Percentiles rank a stretch among this genome's conserved stretches.
These are phyloP conservation scores for Phyllostachys edulis DNA, from an alignment of 176 grass and related monocot species.

Conservation along the genomic window DNA sequence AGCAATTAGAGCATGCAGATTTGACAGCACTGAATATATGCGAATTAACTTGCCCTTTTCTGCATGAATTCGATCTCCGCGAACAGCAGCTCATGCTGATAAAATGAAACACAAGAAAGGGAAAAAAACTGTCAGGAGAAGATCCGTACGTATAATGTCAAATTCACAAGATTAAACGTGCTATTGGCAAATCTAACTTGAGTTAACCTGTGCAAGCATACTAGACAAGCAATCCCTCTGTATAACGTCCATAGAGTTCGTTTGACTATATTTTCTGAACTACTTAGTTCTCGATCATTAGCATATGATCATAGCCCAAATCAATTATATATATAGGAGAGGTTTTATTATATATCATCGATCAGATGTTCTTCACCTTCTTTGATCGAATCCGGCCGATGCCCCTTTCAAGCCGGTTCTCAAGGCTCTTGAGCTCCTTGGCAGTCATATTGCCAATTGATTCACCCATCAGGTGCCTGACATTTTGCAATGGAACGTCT, in stretches of 20 bases:
- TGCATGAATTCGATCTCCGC: constrained; percentile 65
- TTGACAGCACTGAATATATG: not conserved
- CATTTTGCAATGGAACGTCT: not conserved
- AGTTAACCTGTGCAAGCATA: not conserved
- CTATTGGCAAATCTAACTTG: not conserved
- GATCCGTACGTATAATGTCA: not conserved
- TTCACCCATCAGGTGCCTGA: constrained; percentile 73
- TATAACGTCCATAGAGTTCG: not conserved
- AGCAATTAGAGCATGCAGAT: not conserved
- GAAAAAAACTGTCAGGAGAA: not conserved
- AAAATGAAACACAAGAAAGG: constrained; percentile 10
- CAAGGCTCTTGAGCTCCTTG: constrained; percentile 76
- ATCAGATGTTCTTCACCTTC: constrained; percentile 47
- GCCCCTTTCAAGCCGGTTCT: constrained; percentile 65
- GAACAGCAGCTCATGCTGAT: constrained; percentile 68
- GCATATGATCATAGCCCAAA: not conserved
- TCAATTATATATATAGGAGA: not conserved
- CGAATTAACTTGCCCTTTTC: constrained; percentile 51
- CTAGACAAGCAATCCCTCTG: not conserved
- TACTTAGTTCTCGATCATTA: not conserved
- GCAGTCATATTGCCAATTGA: constrained; percentile 57
- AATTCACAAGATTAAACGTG: not conserved
- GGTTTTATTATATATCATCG: not conserved
- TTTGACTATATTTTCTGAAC: not conserved
- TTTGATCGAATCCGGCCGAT: constrained; percentile 62